These are phyloP conservation scores for Geosmithia morbida DNA, from an alignment of 2,329 filamentous ascomycete species.

Conservation along the genomic window DNA sequence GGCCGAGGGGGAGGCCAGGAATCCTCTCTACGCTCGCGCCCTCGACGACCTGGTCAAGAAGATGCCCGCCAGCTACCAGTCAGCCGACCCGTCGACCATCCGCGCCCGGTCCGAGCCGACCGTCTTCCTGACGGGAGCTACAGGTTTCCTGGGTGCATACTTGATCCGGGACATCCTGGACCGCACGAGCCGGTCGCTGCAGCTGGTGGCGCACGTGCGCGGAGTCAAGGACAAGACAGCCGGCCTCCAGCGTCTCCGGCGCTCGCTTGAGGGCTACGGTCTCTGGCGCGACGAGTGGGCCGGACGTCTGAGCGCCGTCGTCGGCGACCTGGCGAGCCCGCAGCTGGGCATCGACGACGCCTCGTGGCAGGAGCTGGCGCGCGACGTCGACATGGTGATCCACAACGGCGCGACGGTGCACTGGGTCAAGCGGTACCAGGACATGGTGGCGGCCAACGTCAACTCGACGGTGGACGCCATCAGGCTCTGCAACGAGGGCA, in stretches of 20 bases:
- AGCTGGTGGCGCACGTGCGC: slow-evolving; percentile 62
- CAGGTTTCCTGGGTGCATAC: slow-evolving; percentile 64
- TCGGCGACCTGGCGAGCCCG: slow-evolving; percentile 61
- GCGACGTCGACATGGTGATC: slow-evolving; percentile 57
- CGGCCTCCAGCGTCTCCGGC: slow-evolving; percentile 49
- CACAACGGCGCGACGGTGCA: slow-evolving; percentile 76
- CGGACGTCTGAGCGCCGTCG: slow-evolving; percentile 46
- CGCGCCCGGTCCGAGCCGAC: slow-evolving; percentile 25
- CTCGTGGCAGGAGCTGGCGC: slow-evolving; percentile 49
- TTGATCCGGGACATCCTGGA: slow-evolving; percentile 62
- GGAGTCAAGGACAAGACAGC: slow-evolving; percentile 33
- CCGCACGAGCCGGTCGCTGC: slow-evolving; percentile 16
- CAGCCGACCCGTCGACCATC: slow-evolving; percentile 18
- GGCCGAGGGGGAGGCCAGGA: slow-evolving; percentile 13
- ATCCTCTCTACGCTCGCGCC: slow-evolving; percentile 29
- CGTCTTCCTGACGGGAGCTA: slow-evolving; percentile 76
- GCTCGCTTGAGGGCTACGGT: slow-evolving; percentile 61
- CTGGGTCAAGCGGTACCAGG: slow-evolving; percentile 68
- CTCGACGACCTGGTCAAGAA: slow-evolving; percentile 32
- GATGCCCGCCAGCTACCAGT: slow-evolving; percentile 26
- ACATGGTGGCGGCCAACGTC: slow-evolving; percentile 62
- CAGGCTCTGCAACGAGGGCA: slow-evolving; percentile 60
- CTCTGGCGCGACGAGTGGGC: slow-evolving; percentile 62
- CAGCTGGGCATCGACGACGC: slow-evolving; percentile 56
- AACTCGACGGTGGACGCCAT: slow-evolving; percentile 66